Evolutionary conservation across 2,329 filamentous ascomycete species (phyloP), one percentile per base, ranked within the genome.

Genomic region (Xylariaceae sp.): DNA sequence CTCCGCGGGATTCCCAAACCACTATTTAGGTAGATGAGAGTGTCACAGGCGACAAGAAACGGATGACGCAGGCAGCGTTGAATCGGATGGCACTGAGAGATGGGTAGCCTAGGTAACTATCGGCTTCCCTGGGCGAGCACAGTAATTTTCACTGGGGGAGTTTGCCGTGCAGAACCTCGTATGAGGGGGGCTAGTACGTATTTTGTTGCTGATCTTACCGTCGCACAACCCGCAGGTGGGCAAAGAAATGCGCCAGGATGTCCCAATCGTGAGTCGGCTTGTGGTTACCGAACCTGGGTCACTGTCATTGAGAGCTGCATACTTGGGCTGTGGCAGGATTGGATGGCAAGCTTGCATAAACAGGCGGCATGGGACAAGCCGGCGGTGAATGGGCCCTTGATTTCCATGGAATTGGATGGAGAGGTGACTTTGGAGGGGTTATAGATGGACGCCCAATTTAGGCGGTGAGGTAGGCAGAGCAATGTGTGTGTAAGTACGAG

Each of bases 151-250:
- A 55, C 53, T 52, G n/a, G 39, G 55, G 52, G 42, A 56, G 62
- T 56, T 63, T 52, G 60, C 59, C 58, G 62, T 53, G 51, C 53
- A 56, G 53, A 59, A 55, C 4, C 23, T 63, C 56, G 61, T 55
- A 56, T 59, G 53, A 60, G 64, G 62, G 63, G 55, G 56, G 55
- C 61, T 60, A 58, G 55, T 62, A 64, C 49, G 56, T 55, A 51
- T 54, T 64, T 64, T 62, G 66, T 63, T 67, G 67, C 67, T 68
- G 67, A 72, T 70, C 68, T 69, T 66, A 71, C 68, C 60, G 69
- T 73, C 64, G 66, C 58, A 73, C 68, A 67, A 66, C 35, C 42
- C 53, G 53, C 60, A 66, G 62, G 62, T 61, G 64, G 62, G 59
- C 53, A 63, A 64, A 62, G 59, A 58, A 56, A 62, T 65, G 61